Conservation (phyloP, 257 asterid genomes). For the Plectranthus barbatus region DNA sequence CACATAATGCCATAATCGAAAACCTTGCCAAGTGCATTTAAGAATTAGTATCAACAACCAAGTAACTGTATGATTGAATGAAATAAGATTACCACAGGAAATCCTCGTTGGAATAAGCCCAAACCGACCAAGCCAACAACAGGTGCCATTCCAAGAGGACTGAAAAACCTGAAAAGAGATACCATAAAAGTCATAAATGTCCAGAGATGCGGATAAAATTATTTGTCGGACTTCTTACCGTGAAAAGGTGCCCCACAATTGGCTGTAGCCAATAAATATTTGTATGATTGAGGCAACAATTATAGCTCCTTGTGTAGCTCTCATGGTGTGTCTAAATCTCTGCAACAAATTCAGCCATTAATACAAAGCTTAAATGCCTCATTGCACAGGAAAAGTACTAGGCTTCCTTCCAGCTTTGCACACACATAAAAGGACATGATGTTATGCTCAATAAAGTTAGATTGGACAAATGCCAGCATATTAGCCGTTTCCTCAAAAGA, state of each 20-base stretch:
- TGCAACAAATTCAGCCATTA: constrained; percentile 13
- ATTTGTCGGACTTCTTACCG: constrained; percentile 39
- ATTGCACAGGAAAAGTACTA: too few relatives aligned
- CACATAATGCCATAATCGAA: too few relatives aligned
- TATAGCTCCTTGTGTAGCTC: constrained; percentile 91
- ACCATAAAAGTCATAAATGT: constrained; percentile 1
- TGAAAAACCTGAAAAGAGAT: constrained; percentile 58
- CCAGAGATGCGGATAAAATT: background rate
- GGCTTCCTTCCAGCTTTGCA: too few relatives aligned
- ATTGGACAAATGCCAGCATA: background rate
- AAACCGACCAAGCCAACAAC: constrained; percentile 84
- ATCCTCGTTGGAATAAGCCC: constrained; percentile 89
- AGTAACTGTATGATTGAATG: too few relatives aligned
- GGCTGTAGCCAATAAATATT: constrained; percentile 82
- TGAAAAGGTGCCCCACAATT: constrained; percentile 91
- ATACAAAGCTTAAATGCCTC: background rate
- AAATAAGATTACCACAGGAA: constrained; percentile 76
- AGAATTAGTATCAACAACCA: background rate
- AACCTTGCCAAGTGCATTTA: background rate
- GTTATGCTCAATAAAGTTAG: background rate
- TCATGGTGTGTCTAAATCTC: constrained; percentile 86
- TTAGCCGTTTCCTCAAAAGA: background rate
- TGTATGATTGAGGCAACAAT: constrained; percentile 76
- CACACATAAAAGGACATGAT: background rate
- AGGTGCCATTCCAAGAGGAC: constrained; percentile 98